Evolutionary conservation across 129 eudicot species (phyloP), one percentile per base, ranked within the genome.

Genomic region (Centella asiatica): DNA sequence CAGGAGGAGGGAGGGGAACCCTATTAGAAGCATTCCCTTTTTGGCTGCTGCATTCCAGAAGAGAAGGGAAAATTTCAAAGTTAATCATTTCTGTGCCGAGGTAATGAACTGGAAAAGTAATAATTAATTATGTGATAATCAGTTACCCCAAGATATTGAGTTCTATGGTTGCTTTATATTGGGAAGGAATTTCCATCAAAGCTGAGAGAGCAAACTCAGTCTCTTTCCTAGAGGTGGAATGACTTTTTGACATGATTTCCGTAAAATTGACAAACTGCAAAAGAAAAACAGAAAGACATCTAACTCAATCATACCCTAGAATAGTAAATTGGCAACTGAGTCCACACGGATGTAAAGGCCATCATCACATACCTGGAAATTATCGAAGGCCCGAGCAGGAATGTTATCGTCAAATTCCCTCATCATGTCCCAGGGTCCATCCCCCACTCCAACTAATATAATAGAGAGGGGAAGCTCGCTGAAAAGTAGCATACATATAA

Each of bases 361-460:
- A 60, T 66, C 50, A 52, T 53, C 49, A 46, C 66, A 26, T 61
- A 85, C 99, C 85, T 93, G 99, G 73, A 93, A 93, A 80, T 93
- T 93, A 78, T 93, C 99, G 45, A 93, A 93, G 74, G 81, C 84
- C 12, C 96, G 83, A 66, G 86, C 86, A 60, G 99, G 99, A 44
- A 93, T 87, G 65, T 87, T 85, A 73, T 93, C 99, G 58, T 93
- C 99, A 64, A 93, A 93, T 70, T 93, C 99, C 78, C 54, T 93
- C 99, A 93, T 93, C 77, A 76, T 93, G 78, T 93, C 99, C 99
- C 99, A 93, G 8, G 99, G 99, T 40, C 99, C 99, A 76, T 93
- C 99, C 50, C 96, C 99, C 28, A 93, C 99, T 57, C 99, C 99
- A 62, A 93, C 96, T 61, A 93, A 68, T 44, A 93, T 74, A 69